These are phyloP conservation scores for Clonostachys rhizophaga DNA, from an alignment of 2,329 filamentous ascomycete genomes.

Conservation along the genomic window DNA sequence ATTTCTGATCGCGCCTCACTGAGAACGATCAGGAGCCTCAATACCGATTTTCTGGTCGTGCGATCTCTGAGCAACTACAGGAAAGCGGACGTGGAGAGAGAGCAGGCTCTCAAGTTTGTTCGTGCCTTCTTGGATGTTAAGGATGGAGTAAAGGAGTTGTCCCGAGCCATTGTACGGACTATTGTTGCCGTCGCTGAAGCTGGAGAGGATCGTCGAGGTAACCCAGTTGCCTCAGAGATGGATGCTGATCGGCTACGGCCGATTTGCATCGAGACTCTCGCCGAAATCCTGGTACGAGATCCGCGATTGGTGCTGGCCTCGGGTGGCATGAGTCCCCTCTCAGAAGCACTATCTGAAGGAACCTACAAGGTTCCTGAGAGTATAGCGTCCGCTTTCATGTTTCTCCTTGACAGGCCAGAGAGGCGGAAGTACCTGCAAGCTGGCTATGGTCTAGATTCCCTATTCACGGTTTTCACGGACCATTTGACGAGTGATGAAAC, in stretches of 20 bases:
- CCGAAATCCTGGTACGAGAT: slow-evolving; percentile 85
- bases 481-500: slow-evolving; percentile 56
- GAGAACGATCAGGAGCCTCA: slow-evolving; percentile 78
- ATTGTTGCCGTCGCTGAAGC: slow-evolving; percentile 90
- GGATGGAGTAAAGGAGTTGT: slow-evolving; percentile 83
- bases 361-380: slow-evolving; percentile 91
- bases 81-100: slow-evolving; percentile 94
- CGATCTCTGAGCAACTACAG: slow-evolving; percentile 88
- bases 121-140: slow-evolving; percentile 94
- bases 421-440: slow-evolving; percentile 78
- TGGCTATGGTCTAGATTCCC: slow-evolving; percentile 82
- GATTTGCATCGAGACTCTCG: slow-evolving; percentile 88
- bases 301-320: slow-evolving; percentile 76
- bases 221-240: slow-evolving; percentile 63
- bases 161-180: slow-evolving; percentile 79
- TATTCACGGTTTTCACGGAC: slow-evolving; percentile 92
- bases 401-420: slow-evolving; percentile 79
- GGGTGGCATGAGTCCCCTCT: slow-evolving; percentile 80
- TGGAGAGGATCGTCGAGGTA: slow-evolving; percentile 78
- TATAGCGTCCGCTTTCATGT: slow-evolving; percentile 80
- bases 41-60: slow-evolving; percentile 90
- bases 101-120: slow-evolving; percentile 95
- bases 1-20: slow-evolving; percentile 90
- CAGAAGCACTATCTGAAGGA: slow-evolving; percentile 87
- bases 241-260: slow-evolving; percentile 79